Evolutionary conservation across 768 basidiomycete species (phyloP).

Genomic region (Termitomyces sp.): DNA sequence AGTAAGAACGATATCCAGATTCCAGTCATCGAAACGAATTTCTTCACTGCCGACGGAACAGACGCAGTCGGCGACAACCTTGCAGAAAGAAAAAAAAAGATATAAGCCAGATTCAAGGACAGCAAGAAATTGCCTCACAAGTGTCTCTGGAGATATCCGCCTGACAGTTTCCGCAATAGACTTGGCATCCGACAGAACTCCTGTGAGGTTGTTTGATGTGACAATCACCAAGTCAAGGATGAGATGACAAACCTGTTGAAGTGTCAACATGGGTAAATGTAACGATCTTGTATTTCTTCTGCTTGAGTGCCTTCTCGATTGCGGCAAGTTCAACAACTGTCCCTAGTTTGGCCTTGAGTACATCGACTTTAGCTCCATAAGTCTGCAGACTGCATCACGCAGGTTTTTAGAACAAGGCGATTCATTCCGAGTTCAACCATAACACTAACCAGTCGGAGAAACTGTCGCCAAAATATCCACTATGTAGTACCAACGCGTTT

Average conservation of each 20-base stretch:
- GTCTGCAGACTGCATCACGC: conserved; percentile 54
- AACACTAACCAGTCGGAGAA: conserved; percentile 75
- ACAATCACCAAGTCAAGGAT: not conserved
- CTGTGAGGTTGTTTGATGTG: conserved; percentile 24
- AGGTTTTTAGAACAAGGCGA: not conserved
- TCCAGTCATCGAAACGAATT: conserved; percentile 92
- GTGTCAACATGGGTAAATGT: conserved; percentile 97
- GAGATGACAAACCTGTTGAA: conserved; percentile 50
- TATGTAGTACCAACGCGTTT: conserved; percentile 76
- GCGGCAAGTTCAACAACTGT: conserved; percentile 56
- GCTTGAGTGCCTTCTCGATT: conserved; percentile 63
- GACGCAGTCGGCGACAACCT: conserved; percentile 88
- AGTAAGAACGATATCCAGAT: conserved; percentile 79
- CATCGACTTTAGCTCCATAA: conserved; percentile 85
- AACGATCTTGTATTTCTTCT: conserved; percentile 81
- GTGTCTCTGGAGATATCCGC: conserved; percentile 76
- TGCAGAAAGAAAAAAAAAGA: not conserved
- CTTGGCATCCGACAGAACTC: conserved; percentile 81
- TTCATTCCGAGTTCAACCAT: not conserved
- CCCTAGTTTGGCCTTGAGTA: conserved; percentile 81
- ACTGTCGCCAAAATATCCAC: conserved; percentile 92
- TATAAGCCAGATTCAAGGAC: not conserved
- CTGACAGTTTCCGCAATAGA: conserved; percentile 68
- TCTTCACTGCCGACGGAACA: conserved; percentile 96
- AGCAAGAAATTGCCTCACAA: conserved; percentile 38